Base-by-base conservation (phyloP, 2,329 filamentous ascomycete genomes). In the Fusarium cyanostomum region DNA sequence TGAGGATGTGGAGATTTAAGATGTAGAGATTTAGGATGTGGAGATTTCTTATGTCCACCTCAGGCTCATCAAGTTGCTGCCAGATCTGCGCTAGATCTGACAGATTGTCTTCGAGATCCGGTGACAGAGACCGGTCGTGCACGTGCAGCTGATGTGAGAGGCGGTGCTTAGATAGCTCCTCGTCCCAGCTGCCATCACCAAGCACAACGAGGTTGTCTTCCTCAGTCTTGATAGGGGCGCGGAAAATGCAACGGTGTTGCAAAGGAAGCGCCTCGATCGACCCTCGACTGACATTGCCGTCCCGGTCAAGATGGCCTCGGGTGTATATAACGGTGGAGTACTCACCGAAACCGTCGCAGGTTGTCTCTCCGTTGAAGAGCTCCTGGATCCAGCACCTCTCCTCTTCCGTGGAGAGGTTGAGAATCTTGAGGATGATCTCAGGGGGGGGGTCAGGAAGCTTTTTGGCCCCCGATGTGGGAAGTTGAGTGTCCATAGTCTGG, bases 271-370 rank as follows among this genome's bases (percentile, higher is more conserved):
- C 28, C n/a, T 55, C 33, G 11, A 62, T 44, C 7, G 27, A 37
- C 4, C 60, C 59, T n/a, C 37, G 26, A n/a, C 44, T 26, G n/a
- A 49, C 21, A 3, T 11, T 8, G 2, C 44, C 48, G 8, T 54
- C 21, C 11, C 18, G 18, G 21, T 50, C 34, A 2, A 9, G 24
- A 8, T 48, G 7, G 8, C 54, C 48, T n/a, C 59, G 49, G 15
- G 56, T 64, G 18, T 54, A 65, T 39, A 64, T 48, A 37, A 57
- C 27, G n/a, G 52, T 58, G 6, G 45, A 38, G 13, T 48, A 51
- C 3, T 13, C 7, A n/a, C 51, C 24, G 1, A 24, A 31, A 2
- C 31, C 39, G 9, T 45, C 7, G 24, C 56, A 65, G 27, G 10
- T 38, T n/a, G 46, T 52, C 18, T 50, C 6, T 8, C 18, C 48